Evolutionary conservation across 495 filamentous ascomycete species (phyloP), one percentile per base, ranked within the genome.

Genomic region (Hamigera avellanea): DNA sequence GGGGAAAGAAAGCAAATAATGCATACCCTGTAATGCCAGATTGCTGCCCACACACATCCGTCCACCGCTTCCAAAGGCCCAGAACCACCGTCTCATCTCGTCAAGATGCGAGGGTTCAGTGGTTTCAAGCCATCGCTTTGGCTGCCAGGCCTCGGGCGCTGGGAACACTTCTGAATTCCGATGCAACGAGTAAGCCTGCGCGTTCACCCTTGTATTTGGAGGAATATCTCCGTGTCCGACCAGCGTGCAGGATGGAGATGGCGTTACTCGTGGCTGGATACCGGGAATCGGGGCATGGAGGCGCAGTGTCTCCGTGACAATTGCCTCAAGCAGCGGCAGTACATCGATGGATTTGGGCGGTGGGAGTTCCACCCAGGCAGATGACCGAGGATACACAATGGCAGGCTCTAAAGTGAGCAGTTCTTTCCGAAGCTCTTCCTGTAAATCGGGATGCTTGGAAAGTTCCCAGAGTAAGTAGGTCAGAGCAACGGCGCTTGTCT

Each of bases 1-100:
- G n/a, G n/a, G n/a, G n/a, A n/a, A n/a, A n/a, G n/a, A n/a, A n/a
- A n/a, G n/a, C n/a, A n/a, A n/a, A n/a, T n/a, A n/a, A n/a, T n/a
- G n/a, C n/a, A n/a, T 59, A 85, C 81, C 78, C 54, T 83, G 76
- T 61, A 86, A 67, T 10, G 84, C 83, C 34, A 93, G 74, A 57
- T 89, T 81, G 29, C 75, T 83, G 3, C 85, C 85, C 8, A 91
- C 67, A 45, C 85, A 93, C 85, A 89, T 91, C 37, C 84, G 59
- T 0, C 83, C 82, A 1, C 85, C 85, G 36, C 78, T 84, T 2
- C 81, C 76, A 60, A 93, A 93, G 0, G 83, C 83, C 84, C 84
- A 93, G 53, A 88, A 88, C 66, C 77, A 80, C 19, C 80, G 60
- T 31, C 69, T 61, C 50, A 73, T 68, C 47, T 81, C 76, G 39